phyloP scores from a whole-genome alignment of 2,329 filamentous ascomycete genomes.

The Pezizomycotina sp. region DNA sequence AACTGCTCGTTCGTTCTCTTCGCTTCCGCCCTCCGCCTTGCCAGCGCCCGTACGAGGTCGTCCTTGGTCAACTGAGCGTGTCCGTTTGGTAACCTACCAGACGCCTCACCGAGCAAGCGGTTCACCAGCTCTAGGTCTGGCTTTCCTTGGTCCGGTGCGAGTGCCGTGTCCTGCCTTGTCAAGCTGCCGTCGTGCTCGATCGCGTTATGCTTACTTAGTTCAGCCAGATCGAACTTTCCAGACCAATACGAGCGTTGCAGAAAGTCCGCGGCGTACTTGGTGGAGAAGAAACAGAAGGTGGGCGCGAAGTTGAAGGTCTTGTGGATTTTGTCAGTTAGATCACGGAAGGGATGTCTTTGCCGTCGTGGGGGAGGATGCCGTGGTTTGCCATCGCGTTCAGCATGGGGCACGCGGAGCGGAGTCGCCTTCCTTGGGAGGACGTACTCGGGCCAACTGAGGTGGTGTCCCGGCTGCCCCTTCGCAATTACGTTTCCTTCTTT shows the following conservation, averaged over 20 bases:
- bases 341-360: slow-evolving; percentile 31
- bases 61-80: slow-evolving; percentile 27
- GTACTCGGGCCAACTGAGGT: slow-evolving; percentile 29
- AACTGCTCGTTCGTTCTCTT: slow-evolving; percentile 29
- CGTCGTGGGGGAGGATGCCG: slow-evolving; percentile 35
- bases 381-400: slow-evolving; percentile 39
- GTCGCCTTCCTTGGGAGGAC: slow-evolving; percentile 28
- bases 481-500: slow-evolving; percentile 29
- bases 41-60: slow-evolving; percentile 27
- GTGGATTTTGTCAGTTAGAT: slow-evolving; percentile 30
- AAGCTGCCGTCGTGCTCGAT: slow-evolving; percentile 23
- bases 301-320: slow-evolving; percentile 33
- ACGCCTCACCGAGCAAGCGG: slow-evolving; percentile 28
- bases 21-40: slow-evolving; percentile 27
- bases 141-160: slow-evolving; percentile 29
- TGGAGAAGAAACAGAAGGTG: slow-evolving; percentile 23
- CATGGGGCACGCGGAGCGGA: slow-evolving; percentile 34
- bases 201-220: slow-evolving; percentile 19
- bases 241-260: slow-evolving; percentile 23
- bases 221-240: slow-evolving; percentile 20
- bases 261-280: slow-evolving; percentile 31
- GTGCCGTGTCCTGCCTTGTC: slow-evolving; percentile 28
- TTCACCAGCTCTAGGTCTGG: slow-evolving; percentile 29
- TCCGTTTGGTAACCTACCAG: slow-evolving; percentile 28
- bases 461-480: slow-evolving; percentile 27